Percentiles rank a stretch among this genome's conserved stretches.
These are phyloP conservation scores for Stephania cephalantha DNA, from an alignment of 164 flowering plant genomes.

Conservation along the genomic window DNA sequence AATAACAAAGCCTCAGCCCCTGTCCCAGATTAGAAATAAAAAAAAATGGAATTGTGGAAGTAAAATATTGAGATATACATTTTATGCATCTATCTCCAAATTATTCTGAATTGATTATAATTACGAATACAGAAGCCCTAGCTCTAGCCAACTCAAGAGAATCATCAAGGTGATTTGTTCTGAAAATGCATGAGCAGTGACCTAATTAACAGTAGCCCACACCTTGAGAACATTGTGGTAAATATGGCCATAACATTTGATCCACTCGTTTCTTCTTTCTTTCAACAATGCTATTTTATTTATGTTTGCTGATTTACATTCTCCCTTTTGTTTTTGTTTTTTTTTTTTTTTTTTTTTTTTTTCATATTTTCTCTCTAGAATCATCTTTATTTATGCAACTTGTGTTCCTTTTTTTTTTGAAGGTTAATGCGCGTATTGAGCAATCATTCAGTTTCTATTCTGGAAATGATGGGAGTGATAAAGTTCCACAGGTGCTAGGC, in stretches of 20 bases:
- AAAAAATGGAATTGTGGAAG: too few relatives aligned
- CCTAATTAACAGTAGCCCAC: too few relatives aligned
- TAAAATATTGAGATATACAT: too few relatives aligned
- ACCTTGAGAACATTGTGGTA: not conserved
- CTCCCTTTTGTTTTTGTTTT: not conserved
- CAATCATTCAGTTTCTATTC: constrained; percentile 63
- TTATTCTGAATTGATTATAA: too few relatives aligned
- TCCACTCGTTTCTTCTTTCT: not conserved
- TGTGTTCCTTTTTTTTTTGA: constrained; percentile 13
- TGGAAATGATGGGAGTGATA: constrained; percentile 61
- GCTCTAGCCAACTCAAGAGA: too few relatives aligned
- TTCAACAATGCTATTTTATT: not conserved
- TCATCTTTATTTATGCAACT: not conserved
- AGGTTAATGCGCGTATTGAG: constrained; percentile 45
- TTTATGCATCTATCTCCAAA: too few relatives aligned
- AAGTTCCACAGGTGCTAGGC: constrained; percentile 67
- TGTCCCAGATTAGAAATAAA: too few relatives aligned
- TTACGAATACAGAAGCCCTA: too few relatives aligned
- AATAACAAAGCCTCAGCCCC: too few relatives aligned
- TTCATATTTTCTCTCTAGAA: not conserved
- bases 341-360: not conserved
- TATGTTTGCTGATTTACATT: not conserved
- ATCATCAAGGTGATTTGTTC: too few relatives aligned
- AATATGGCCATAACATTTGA: not conserved
- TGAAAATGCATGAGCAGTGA: too few relatives aligned